Conservation (phyloP, 2,329 filamentous ascomycete species). For the Neonectria coccinea region DNA sequence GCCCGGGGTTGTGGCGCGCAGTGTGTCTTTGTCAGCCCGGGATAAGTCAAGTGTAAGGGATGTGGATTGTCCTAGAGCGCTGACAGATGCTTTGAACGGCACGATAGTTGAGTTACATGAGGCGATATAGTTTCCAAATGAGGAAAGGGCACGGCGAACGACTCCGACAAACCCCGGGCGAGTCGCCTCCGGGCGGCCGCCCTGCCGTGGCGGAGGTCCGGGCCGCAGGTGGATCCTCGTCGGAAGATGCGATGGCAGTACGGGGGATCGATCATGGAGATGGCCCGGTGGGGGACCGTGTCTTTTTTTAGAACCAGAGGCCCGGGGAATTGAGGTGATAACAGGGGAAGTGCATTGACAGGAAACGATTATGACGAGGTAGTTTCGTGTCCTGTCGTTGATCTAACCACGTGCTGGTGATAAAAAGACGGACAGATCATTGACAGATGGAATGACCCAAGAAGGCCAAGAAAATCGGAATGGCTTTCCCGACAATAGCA, state of each 20-base stretch:
- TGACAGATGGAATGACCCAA: constrained; percentile 15
- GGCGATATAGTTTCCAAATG: constrained; percentile 12
- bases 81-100: constrained; percentile 27
- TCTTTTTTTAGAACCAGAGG: constrained; percentile 39
- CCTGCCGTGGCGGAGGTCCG: constrained; percentile 37
- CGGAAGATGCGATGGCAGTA: constrained; percentile 33
- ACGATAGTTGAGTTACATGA: constrained; percentile 19
- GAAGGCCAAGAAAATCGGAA: neutral
- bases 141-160: constrained; percentile 18
- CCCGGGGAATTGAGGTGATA: constrained; percentile 30
- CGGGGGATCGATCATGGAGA: constrained; percentile 28
- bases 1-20: constrained; percentile 25
- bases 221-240: constrained; percentile 36
- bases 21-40: constrained; percentile 24
- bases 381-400: constrained; percentile 39
- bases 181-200: constrained; percentile 38
- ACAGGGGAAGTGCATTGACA: constrained; percentile 35
- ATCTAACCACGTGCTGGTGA: constrained; percentile 35
- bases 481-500: neutral
- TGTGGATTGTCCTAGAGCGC: constrained; percentile 24
- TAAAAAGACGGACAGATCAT: constrained; percentile 26
- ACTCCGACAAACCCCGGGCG: constrained; percentile 34
- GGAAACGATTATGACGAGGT: constrained; percentile 26
- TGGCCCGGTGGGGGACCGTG: constrained; percentile 36
- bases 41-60: constrained; percentile 18